Conservation (phyloP, 2,329 filamentous ascomycete genomes). For the Sporothrix schenckii region DNA sequence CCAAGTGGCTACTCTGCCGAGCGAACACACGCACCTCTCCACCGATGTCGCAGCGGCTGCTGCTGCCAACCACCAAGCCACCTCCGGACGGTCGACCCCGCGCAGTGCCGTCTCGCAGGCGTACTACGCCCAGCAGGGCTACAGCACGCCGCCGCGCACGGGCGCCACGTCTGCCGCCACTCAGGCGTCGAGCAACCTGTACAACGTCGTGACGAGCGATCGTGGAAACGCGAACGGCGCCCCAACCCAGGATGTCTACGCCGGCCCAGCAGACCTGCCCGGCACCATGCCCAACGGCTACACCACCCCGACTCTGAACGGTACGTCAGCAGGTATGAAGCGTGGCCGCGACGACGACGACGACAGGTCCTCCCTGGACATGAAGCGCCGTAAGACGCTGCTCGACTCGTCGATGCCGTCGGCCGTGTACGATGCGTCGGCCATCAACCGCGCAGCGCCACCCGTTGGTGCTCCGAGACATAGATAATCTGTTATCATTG, state of each 20-base stretch:
- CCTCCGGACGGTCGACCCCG: conserved; percentile 82
- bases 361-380: conserved; percentile 42
- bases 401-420: conserved; percentile 42
- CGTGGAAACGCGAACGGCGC: conserved; percentile 68
- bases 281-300: conserved; percentile 64
- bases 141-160: conserved; percentile 76
- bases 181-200: conserved; percentile 76
- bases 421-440: conserved; percentile 40
- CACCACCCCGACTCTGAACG: conserved; percentile 64
- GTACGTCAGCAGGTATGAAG: conserved; percentile 52
- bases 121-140: conserved; percentile 73
- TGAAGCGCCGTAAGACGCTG: conserved; percentile 46
- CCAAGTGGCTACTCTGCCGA: conserved; percentile 66
- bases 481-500: conserved; percentile 33
- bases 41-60: conserved; percentile 71
- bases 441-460: conserved; percentile 38
- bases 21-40: conserved; percentile 75
- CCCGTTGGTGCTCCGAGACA: conserved; percentile 40
- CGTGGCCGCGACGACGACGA: conserved; percentile 51
- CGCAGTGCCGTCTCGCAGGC: conserved; percentile 72
- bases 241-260: conserved; percentile 69
- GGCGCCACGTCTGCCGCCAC: conserved; percentile 44
- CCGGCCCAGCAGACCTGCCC: conserved; percentile 63
- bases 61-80: conserved; percentile 76
- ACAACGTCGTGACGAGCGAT: conserved; percentile 86